Conservation (phyloP, 495 filamentous ascomycete species). For the Aspergillus panamensis region DNA sequence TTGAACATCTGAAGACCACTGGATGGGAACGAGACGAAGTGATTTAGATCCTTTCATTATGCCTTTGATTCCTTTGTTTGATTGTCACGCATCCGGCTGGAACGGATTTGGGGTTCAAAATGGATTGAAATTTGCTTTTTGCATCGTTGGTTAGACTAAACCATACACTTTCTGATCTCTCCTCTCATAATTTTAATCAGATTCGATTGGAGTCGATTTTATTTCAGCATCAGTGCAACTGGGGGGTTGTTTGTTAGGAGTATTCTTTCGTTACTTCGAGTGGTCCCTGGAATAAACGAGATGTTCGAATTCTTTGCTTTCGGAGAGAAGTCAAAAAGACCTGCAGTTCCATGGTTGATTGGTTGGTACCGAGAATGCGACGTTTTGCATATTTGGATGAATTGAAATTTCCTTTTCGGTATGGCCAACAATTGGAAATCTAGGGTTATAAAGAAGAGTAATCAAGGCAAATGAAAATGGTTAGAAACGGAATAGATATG, state of each 20-base stretch:
- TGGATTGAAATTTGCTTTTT: neutral
- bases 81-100: neutral
- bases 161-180: slow-evolving; percentile 2
- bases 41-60: slow-evolving; percentile 44
- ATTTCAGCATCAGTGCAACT: no score
- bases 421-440: neutral
- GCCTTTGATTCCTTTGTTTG: neutral
- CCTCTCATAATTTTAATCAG: slow-evolving; percentile 4
- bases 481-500: neutral
- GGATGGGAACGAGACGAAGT: slow-evolving; percentile 88
- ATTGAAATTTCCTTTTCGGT: neutral
- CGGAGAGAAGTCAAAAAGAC: neutral
- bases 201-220: neutral
- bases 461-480: neutral
- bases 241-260: no score
- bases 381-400: slow-evolving; percentile 4
- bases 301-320: no score
- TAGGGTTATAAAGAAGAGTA: neutral
- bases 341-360: slow-evolving; percentile 7
- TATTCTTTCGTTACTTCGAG: no score
- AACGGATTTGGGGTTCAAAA: neutral
- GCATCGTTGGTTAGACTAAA: neutral
- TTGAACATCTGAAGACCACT: slow-evolving; percentile 59
- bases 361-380: slow-evolving; percentile 9
- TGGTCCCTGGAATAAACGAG: no score